Evolutionary conservation across 805 yeast genomes (phyloP), one percentile per base, ranked within the genome.

Genomic region (Sugiyamaella valdiviana): DNA sequence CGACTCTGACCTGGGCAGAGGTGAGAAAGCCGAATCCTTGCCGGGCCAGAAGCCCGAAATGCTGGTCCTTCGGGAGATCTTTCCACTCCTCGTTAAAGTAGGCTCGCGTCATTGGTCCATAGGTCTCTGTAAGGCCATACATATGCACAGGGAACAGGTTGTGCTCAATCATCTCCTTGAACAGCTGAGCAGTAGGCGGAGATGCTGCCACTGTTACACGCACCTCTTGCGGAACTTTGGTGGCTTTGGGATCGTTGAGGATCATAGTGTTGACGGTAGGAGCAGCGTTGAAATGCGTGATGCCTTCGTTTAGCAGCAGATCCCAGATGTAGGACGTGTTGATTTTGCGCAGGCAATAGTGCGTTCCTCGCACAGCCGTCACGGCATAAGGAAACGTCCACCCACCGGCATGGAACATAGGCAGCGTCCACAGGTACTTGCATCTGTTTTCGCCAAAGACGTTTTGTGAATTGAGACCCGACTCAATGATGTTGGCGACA

Each of bases 341-440:
- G 24, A 65, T 52, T 51, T 62, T 66, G 16, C 69, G 55, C 22
- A 65, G 57, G 41, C 66, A 62, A 38, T 56, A 56, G 41, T 65
- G 69, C 12, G 66, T 57, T 2, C 69, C 69, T n/a, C 69, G 52
- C 15, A 61, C 66, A 3, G 68, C 67, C 7, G 69, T 66, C 17
- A 65, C 69, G 1, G 67, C 66, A 46, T 63, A 64, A 1, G 69
- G 69, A 48, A 52, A 65, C 10, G 68, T 59, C 69, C 69, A 65
- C 6, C 69, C 69, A 21, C 61, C 63, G 17, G 69, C 69, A 47
- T 66, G 69, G 56, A 65, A 65, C 61, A 65, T 57, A 2, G 69
- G 69, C 23, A 65, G 52, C n/a, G 67, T 65, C 69, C 69, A 65
- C 38, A 65, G 59, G 45, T 65, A 65, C 21, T 56, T 45, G 54